Evolutionary conservation across 1,284 basidiomycete species (phyloP).

Genomic region (Cryptococcus sp.): DNA sequence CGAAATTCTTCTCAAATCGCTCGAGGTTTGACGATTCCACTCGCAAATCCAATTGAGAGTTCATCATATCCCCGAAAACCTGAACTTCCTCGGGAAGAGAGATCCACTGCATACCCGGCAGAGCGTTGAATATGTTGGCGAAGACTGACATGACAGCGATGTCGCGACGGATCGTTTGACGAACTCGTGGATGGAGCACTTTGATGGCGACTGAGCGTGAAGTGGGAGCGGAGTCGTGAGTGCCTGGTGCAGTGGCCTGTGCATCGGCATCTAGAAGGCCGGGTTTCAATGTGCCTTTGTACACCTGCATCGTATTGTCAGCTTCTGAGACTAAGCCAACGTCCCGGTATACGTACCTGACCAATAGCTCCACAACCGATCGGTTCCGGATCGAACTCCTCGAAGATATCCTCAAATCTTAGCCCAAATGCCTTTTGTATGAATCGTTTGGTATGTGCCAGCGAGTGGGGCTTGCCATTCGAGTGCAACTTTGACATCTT

Average conservation of each 20-base stretch:
- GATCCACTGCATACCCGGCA: constrained; percentile 96
- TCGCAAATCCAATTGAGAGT: constrained; percentile 86
- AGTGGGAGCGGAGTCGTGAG: constrained; percentile 52
- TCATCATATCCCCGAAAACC: constrained; percentile 98
- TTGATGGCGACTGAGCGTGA: constrained; percentile 92
- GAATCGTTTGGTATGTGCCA: constrained; percentile 77
- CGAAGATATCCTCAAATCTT: constrained; percentile 86
- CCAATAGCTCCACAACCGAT: constrained; percentile 98
- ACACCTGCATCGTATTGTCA: constrained; percentile 53
- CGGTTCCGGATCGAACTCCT: constrained; percentile 80
- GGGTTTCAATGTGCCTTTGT: constrained; percentile 28
- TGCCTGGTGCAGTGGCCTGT: neutral
- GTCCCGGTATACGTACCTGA: constrained; percentile 62
- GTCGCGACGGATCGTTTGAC: constrained; percentile 81
- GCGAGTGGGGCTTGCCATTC: constrained; percentile 77
- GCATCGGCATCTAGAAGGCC: constrained; percentile 17
- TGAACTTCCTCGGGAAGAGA: constrained; percentile 93
- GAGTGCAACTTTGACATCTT: constrained; percentile 87
- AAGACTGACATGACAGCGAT: constrained; percentile 92
- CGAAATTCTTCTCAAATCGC: constrained; percentile 85
- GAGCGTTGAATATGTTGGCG: constrained; percentile 71
- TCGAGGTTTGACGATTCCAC: constrained; percentile 87
- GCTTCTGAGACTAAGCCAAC: neutral
- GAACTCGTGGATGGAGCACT: constrained; percentile 84
- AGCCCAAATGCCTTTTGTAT: constrained; percentile 82